Percentiles rank a stretch among this genome's conserved stretches.
phyloP scores from a whole-genome alignment of 2,329 filamentous ascomycete species.

The Metarhizium brunneum region DNA sequence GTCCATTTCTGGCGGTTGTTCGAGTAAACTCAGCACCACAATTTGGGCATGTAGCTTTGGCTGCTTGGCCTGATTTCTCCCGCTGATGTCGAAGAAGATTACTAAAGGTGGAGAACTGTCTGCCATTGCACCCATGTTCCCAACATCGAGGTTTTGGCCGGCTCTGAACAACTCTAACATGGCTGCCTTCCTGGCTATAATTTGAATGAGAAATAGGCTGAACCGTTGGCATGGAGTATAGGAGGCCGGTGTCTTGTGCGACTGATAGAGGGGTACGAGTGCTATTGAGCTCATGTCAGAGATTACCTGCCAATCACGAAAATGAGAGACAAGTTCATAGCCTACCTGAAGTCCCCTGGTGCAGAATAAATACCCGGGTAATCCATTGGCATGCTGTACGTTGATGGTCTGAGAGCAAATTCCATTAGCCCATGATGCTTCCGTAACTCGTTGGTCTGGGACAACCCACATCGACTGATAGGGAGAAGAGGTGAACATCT shows the following conservation, averaged over 20 bases:
- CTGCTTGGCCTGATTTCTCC: slow-evolving; percentile 85
- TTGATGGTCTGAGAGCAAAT: slow-evolving; percentile 19
- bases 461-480: slow-evolving; percentile 28
- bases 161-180: slow-evolving; percentile 63
- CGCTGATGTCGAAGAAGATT: slow-evolving; percentile 87
- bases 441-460: neutral
- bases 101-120: slow-evolving; percentile 93
- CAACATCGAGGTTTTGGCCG: slow-evolving; percentile 92
- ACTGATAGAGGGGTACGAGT: slow-evolving; percentile 29
- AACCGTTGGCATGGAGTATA: slow-evolving; percentile 33
- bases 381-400: slow-evolving; percentile 35
- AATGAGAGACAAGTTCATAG: neutral
- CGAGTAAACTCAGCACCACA: slow-evolving; percentile 91
- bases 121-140: slow-evolving; percentile 94
- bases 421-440: slow-evolving; percentile 9
- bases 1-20: slow-evolving; percentile 80
- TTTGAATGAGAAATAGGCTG: slow-evolving; percentile 25
- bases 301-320: neutral
- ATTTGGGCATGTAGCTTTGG: slow-evolving; percentile 81
- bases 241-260: slow-evolving; percentile 28
- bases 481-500: slow-evolving; percentile 20
- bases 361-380: slow-evolving; percentile 29
- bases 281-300: slow-evolving; percentile 13
- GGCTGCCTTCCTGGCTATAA: slow-evolving; percentile 29
- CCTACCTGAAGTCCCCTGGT: slow-evolving; percentile 31